Conservation (phyloP, 108 stramenopile genomes). For the Fistulifera pelliculosa region DNA sequence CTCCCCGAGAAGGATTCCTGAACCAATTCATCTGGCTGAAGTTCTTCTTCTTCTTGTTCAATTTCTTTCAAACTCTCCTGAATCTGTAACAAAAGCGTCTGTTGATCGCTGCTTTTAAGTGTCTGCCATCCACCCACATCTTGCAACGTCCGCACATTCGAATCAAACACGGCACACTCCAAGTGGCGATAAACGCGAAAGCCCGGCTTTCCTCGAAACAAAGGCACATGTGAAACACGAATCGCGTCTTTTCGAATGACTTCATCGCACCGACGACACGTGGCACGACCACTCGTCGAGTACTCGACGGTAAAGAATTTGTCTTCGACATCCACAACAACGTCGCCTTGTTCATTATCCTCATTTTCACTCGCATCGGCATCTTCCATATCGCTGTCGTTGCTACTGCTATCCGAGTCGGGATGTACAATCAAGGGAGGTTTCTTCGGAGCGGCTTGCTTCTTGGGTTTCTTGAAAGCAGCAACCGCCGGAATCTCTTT, state of each 20-base stretch:
- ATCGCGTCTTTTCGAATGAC: slow-evolving; percentile 48
- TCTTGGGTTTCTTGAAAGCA: not conserved
- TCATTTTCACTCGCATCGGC: not conserved
- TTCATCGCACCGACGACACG: slow-evolving; percentile 70
- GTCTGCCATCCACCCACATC: slow-evolving; percentile 54
- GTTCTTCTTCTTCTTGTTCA: slow-evolving; percentile 58
- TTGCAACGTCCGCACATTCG: slow-evolving; percentile 29
- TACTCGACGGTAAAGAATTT: slow-evolving; percentile 57
- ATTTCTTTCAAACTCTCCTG: slow-evolving; percentile 41
- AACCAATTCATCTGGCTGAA: slow-evolving; percentile 87
- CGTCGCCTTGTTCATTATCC: not conserved
- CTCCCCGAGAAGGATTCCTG: slow-evolving; percentile 70
- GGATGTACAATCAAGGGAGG: not conserved
- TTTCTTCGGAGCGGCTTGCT: too few species aligned
- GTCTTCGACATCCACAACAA: slow-evolving; percentile 19
- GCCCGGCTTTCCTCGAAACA: slow-evolving; percentile 87
- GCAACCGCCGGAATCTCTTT: not conserved
- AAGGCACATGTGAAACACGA: slow-evolving; percentile 60
- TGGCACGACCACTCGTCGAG: slow-evolving; percentile 58
- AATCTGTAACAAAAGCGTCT: slow-evolving; percentile 30
- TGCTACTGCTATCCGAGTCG: not conserved
- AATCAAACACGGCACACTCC: slow-evolving; percentile 53
- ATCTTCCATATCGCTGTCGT: not conserved
- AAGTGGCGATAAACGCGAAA: slow-evolving; percentile 72
- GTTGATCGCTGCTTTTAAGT: slow-evolving; percentile 37